Conservation (phyloP, 192 early-diverging fungal species). For the Haplosporangium gracile region DNA sequence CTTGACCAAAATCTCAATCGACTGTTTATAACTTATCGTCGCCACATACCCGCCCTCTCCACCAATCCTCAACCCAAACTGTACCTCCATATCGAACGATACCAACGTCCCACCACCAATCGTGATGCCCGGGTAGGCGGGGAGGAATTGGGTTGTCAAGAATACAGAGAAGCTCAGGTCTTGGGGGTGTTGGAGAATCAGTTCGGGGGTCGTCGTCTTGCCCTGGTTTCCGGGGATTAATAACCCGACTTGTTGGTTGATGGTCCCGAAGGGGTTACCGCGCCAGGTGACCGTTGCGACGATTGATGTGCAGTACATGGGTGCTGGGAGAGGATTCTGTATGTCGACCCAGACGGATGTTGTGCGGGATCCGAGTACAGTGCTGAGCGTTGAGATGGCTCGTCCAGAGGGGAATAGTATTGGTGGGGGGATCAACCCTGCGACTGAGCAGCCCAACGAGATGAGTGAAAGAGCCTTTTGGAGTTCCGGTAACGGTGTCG, state of each 20-base stretch:
- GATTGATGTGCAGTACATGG: background rate
- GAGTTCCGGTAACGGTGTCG: constrained; percentile 2
- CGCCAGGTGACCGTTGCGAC: background rate
- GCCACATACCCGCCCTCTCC: background rate
- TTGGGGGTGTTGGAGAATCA: background rate
- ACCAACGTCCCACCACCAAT: background rate
- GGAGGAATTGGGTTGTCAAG: background rate
- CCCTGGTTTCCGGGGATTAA: background rate
- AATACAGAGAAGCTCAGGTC: background rate
- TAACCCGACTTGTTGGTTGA: background rate
- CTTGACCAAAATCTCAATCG: background rate
- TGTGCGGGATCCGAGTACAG: background rate
- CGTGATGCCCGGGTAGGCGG: background rate
- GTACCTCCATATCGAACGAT: background rate
- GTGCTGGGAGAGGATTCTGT: background rate
- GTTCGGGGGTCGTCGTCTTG: background rate
- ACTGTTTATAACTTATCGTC: background rate
- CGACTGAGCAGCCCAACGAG: background rate
- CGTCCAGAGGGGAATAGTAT: background rate
- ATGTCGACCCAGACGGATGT: background rate
- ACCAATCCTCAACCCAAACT: background rate
- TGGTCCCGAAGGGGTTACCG: background rate
- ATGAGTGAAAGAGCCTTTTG: constrained; percentile 4
- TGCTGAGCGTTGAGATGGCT: background rate
- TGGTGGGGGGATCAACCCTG: background rate